Evolutionary conservation across 345 rosid genomes (phyloP).

Genomic region (Citrus sinensis): DVS_A1.0 CM039163.1:46946001-46946500

Average conservation of each 20-base stretch:
- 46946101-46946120: not conserved
- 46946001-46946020: not conserved
- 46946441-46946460: not conserved
- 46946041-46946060: not conserved
- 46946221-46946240: not conserved
- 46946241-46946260: not conserved
- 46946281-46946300: not conserved
- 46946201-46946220: constrained; percentile 1
- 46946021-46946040: not conserved
- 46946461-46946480: not conserved
- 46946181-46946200: not conserved
- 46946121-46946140: not conserved
- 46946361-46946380: not conserved
- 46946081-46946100: not conserved
- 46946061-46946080: not conserved
- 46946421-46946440: not conserved
- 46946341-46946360: not conserved
- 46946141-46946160: not conserved
- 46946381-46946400: not conserved
- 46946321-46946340: not conserved
- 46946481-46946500: not conserved
- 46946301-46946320: constrained; percentile 7
- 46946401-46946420: constrained; percentile 16
- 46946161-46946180: not conserved
- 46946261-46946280: not conserved